A percentile compares a stretch with the other conserved stretches of the same genome.
phyloP scores from a whole-genome alignment of 1,284 basidiomycete genomes.

The Austroboletus novae-zelandiae region DNA sequence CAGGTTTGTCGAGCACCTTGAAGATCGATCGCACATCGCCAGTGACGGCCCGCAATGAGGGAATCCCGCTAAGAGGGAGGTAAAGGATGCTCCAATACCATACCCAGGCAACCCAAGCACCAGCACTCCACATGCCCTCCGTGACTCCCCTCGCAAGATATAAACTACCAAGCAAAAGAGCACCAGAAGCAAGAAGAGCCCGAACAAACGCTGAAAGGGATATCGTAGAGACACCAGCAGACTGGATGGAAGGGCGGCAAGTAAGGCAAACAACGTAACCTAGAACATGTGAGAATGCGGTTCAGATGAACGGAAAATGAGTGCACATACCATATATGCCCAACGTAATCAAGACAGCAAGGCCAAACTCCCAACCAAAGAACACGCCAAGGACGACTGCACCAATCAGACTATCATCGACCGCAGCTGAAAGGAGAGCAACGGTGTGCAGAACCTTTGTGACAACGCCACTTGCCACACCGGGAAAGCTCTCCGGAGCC shows the following conservation, averaged over 20 bases:
- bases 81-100: constrained; percentile 32
- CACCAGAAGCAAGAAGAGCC: constrained; percentile 75
- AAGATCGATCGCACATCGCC: constrained; percentile 42
- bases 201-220: constrained; percentile 75
- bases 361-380: constrained; percentile 68
- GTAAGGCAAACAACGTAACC: constrained; percentile 16
- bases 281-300: neutral
- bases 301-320: neutral
- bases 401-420: constrained; percentile 74
- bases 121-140: constrained; percentile 29
- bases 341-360: constrained; percentile 76
- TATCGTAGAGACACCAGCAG: constrained; percentile 1
- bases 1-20: constrained; percentile 71
- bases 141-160: constrained; percentile 31
- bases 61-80: constrained; percentile 22
- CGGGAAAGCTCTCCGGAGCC: constrained; percentile 64
- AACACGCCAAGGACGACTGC: constrained; percentile 61
- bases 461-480: constrained; percentile 79
- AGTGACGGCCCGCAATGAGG: constrained; percentile 18
- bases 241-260: constrained; percentile 8
- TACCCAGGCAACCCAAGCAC: constrained; percentile 29
- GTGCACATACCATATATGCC: constrained; percentile 60
- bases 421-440: constrained; percentile 76
- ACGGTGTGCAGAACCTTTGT: constrained; percentile 88
- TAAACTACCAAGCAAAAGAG: constrained; percentile 70